These are phyloP conservation scores for Parietaria judaica DNA, from an alignment of 306 rosid genomes.

Conservation along the genomic window DNA sequence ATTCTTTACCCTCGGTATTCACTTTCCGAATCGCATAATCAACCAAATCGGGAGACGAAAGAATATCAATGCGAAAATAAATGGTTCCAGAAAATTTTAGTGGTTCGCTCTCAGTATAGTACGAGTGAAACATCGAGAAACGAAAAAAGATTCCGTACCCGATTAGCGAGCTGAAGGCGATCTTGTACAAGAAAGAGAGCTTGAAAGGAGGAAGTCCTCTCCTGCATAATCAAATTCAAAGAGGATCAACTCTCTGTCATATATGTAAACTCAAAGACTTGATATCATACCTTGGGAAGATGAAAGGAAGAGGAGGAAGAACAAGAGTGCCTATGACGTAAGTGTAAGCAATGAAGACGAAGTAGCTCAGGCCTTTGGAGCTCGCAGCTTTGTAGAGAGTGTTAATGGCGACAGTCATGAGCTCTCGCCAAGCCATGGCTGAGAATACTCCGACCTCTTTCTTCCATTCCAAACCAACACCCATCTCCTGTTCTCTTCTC, in stretches of 20 bases:
- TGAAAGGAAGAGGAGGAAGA: slow-evolving; percentile 38
- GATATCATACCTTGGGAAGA: slow-evolving; percentile 30
- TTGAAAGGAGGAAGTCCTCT: slow-evolving; percentile 37
- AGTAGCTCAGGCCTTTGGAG: slow-evolving; percentile 41
- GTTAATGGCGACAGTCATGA: slow-evolving; percentile 37
- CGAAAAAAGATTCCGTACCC: slow-evolving; percentile 29
- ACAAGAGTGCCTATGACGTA: slow-evolving; percentile 33
- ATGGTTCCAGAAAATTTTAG: slow-evolving; percentile 20
- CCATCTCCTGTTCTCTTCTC: slow-evolving; percentile 7
- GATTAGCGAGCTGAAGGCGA: slow-evolving; percentile 34
- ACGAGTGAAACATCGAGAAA: background rate
- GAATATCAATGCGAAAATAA: too few relatives aligned
- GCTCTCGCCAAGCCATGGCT: slow-evolving; percentile 41
- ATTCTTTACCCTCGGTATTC: slow-evolving; percentile 28
- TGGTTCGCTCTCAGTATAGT: background rate
- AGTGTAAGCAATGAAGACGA: slow-evolving; percentile 45
- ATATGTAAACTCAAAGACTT: too few relatives aligned
- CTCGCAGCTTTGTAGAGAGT: slow-evolving; percentile 54
- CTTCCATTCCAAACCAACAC: slow-evolving; percentile 9
- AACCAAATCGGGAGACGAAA: slow-evolving; percentile 21
- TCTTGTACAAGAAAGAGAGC: slow-evolving; percentile 18
- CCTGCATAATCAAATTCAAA: slow-evolving; percentile 14
- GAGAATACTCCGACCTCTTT: slow-evolving; percentile 41
- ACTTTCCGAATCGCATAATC: too few relatives aligned
- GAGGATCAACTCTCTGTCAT: too few relatives aligned